Evolutionary conservation across 345 rosid genomes (phyloP).

Genomic region (Salix purpurea): DNA sequence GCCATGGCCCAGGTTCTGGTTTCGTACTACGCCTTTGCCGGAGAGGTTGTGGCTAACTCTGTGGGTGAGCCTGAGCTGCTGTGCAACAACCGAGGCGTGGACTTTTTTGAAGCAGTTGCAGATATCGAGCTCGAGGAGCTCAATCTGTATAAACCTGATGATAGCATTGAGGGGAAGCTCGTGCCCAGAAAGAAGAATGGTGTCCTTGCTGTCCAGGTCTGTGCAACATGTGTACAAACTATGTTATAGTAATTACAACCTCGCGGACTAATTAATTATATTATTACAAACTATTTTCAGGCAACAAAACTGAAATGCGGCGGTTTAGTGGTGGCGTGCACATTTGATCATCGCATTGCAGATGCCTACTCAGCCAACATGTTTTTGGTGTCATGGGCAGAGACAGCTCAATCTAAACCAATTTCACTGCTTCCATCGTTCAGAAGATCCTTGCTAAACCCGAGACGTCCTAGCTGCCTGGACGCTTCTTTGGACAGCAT

Average conservation of each 20-base stretch:
- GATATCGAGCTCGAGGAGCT: conserved; percentile 51
- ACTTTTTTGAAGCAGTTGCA: conserved; percentile 58
- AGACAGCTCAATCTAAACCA: conserved; percentile 40
- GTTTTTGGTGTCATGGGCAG: conserved; percentile 73
- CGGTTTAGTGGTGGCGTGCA: conserved; percentile 57
- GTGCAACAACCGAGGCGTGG: conserved; percentile 83
- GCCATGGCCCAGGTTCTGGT: conserved; percentile 62
- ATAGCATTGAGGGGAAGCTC: conserved; percentile 54
- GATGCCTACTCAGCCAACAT: conserved; percentile 73
- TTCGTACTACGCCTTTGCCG: conserved; percentile 66
- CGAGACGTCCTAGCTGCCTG: conserved; percentile 38
- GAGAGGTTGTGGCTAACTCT: conserved; percentile 55
- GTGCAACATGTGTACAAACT: neutral
- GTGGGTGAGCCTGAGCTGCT: conserved; percentile 74
- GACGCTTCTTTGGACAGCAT: conserved; percentile 43
- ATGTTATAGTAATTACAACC: neutral
- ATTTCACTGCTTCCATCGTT: conserved; percentile 47
- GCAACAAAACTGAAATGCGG: conserved; percentile 65
- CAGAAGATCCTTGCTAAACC: conserved; percentile 53
- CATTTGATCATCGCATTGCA: conserved; percentile 74
- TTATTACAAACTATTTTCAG: conserved; percentile 21
- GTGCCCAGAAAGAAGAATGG: conserved; percentile 56
- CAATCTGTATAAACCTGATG: conserved; percentile 64
- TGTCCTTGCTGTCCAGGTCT: conserved; percentile 70
- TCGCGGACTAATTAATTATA: neutral